These are phyloP conservation scores for Recurvomyces mirabilis DNA, from an alignment of 495 filamentous ascomycete genomes.

Conservation along the genomic window DNA sequence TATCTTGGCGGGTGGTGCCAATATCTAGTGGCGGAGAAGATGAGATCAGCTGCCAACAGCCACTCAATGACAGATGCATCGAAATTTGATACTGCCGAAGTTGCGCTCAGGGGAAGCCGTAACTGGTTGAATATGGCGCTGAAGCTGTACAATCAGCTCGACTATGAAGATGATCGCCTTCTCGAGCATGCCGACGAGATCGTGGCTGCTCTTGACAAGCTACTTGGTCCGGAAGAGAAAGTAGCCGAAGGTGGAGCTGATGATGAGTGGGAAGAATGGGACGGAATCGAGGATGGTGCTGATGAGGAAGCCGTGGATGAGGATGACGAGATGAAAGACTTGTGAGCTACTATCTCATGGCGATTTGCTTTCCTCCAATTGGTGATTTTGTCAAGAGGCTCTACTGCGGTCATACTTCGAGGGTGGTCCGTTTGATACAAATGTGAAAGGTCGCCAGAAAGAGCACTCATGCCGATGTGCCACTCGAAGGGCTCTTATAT, in stretches of 20 bases:
- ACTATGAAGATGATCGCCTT: slow-evolving; percentile 62
- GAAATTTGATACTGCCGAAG: slow-evolving; percentile 32
- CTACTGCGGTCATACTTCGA: no score
- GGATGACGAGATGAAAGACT: slow-evolving; percentile 25
- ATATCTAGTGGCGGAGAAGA: slow-evolving; percentile 54
- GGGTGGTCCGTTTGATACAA: no score
- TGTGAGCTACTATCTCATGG: no score
- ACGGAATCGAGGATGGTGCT: slow-evolving; percentile 36
- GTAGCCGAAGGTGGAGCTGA: slow-evolving; percentile 44
- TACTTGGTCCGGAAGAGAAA: slow-evolving; percentile 42
- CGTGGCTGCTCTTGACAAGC: slow-evolving; percentile 40
- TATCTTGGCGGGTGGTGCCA: slow-evolving; percentile 92
- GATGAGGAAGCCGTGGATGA: slow-evolving; percentile 42
- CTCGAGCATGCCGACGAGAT: slow-evolving; percentile 55
- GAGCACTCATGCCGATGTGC: no score
- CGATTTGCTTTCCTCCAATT: no score
- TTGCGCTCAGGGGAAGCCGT: slow-evolving; percentile 44
- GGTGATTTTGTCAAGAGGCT: no score
- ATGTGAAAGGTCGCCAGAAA: no score
- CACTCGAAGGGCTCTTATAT: no score
- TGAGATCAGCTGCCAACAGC: slow-evolving; percentile 13
- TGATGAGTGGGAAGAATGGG: slow-evolving; percentile 24
- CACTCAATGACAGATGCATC: slow-evolving; percentile 27
- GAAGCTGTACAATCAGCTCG: slow-evolving; percentile 47
- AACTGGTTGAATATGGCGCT: slow-evolving; percentile 52